These are phyloP conservation scores for Fusarium poae DNA, from an alignment of 2,329 filamentous ascomycete genomes.

Conservation along the genomic window DNA sequence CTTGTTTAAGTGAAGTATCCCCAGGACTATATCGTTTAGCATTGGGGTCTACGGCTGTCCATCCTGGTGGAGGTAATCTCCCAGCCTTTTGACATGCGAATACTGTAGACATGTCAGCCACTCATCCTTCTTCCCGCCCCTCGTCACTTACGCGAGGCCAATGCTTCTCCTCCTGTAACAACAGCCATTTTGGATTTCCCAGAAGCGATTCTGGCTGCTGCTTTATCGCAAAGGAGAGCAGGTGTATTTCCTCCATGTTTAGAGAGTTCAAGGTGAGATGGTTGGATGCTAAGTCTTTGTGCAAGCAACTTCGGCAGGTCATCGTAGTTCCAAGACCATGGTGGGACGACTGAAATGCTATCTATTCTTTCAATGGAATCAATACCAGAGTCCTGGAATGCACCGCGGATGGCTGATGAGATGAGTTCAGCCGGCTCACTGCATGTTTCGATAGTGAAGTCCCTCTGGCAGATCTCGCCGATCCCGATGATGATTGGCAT, in stretches of 20 bases:
- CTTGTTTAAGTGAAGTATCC: conserved; percentile 58
- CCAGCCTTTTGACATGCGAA: conserved; percentile 52
- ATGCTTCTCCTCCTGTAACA: conserved; percentile 73
- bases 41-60: conserved; percentile 64
- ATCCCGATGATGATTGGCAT: conserved; percentile 72
- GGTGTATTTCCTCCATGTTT: conserved; percentile 75
- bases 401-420: conserved; percentile 64
- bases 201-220: conserved; percentile 67
- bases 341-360: conserved; percentile 69
- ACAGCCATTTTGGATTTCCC: conserved; percentile 69
- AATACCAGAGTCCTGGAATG: conserved; percentile 62
- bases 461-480: conserved; percentile 71
- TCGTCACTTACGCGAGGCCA: conserved; percentile 65
- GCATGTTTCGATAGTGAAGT: conserved; percentile 60
- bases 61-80: conserved; percentile 66
- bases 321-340: conserved; percentile 75
- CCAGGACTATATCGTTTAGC: conserved; percentile 61
- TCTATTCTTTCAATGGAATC: conserved; percentile 56
- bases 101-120: conserved; percentile 30
- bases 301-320: conserved; percentile 69
- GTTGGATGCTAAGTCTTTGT: conserved; percentile 61
- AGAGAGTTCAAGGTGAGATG: conserved; percentile 63
- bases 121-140: fast-evolving
- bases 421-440: conserved; percentile 72
- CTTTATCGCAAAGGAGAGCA: conserved; percentile 72